Evolutionary conservation across 2,329 filamentous ascomycete species (phyloP).

Genomic region (Apiospora phragmitis): DNA sequence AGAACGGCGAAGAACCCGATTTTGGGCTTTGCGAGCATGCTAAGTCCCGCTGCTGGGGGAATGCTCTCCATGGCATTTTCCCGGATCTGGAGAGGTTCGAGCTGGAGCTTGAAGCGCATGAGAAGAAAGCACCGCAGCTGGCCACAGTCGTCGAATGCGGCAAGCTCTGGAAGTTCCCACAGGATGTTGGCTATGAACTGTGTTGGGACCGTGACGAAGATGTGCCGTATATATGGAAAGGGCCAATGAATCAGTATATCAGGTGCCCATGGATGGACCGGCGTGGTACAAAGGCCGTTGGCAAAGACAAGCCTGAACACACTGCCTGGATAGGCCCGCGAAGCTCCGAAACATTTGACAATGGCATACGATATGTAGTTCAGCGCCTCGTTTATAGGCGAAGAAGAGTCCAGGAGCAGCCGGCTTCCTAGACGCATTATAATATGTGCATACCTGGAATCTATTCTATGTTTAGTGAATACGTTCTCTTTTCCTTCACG

Average conservation of each 20-base stretch:
- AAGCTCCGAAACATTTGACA: neutral
- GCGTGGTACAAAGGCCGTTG: neutral
- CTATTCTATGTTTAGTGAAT: neutral
- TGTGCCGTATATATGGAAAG: neutral
- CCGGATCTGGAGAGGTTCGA: constrained; percentile 26
- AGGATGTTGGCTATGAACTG: constrained; percentile 21
- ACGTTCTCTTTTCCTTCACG: neutral
- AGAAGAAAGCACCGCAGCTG: constrained; percentile 24
- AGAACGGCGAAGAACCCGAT: constrained; percentile 23
- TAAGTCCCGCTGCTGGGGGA: constrained; percentile 26
- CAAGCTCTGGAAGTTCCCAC: constrained; percentile 28
- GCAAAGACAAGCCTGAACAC: neutral
- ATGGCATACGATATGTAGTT: neutral
- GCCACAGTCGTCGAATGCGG: constrained; percentile 25
- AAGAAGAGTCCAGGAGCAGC: neutral
- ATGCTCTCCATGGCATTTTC: constrained; percentile 25
- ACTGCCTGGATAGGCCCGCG: neutral
- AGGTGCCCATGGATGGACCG: neutral
- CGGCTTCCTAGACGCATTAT: neutral
- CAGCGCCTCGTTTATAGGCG: neutral
- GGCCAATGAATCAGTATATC: neutral
- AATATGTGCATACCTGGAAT: neutral
- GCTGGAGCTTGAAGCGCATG: constrained; percentile 27
- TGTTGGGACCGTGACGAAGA: constrained; percentile 24
- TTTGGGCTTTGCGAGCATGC: constrained; percentile 26